Evolutionary conservation across 805 yeast genomes (phyloP).

Genomic region (Metschnikowia cubensis): DNA sequence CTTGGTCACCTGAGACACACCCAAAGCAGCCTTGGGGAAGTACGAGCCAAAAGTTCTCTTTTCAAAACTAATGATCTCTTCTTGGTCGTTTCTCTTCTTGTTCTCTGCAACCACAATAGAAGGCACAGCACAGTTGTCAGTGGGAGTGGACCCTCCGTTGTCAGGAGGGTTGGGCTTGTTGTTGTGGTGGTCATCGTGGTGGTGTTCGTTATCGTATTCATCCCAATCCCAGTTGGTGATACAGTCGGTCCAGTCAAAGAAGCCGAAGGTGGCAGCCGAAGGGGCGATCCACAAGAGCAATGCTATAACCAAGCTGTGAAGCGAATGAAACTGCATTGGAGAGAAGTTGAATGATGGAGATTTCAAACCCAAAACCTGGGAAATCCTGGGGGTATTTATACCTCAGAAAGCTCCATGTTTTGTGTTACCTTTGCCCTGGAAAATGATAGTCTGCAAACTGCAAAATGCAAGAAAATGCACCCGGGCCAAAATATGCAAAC

Average conservation of each 20-base stretch:
- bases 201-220: neutral
- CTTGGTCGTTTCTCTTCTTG: conserved; percentile 3
- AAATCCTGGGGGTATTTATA: neutral
- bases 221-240: conserved; percentile 1
- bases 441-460: neutral
- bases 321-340: conserved; percentile 2
- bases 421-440: too few species aligned
- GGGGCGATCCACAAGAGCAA: conserved; percentile 3
- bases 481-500: neutral
- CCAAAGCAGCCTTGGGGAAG: conserved; percentile 9
- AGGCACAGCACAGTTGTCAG: conserved; percentile 1
- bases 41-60: neutral
- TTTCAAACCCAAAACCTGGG: neutral
- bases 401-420: neutral
- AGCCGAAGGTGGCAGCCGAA: conserved; percentile 1
- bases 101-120: neutral
- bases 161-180: neutral
- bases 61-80: neutral
- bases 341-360: neutral
- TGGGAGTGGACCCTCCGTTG: neutral
- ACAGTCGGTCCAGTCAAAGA: conserved; percentile 1
- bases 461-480: neutral
- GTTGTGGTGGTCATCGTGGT: neutral
- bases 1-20: conserved; percentile 3
- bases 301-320: neutral